phyloP scores from a whole-genome alignment of 805 yeast species.

The Tetrapisispora fleetii region DNA sequence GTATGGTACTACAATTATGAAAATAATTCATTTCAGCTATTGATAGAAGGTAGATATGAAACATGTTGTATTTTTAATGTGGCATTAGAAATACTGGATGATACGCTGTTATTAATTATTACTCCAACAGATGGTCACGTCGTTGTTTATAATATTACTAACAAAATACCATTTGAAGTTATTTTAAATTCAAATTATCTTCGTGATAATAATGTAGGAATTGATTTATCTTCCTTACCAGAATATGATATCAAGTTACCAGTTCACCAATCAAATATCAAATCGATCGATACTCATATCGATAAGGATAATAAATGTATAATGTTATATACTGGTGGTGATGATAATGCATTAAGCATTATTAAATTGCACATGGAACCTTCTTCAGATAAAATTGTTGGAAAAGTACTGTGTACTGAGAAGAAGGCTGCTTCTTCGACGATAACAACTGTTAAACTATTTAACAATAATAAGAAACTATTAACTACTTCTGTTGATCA shows the following conservation, averaged over 20 bases:
- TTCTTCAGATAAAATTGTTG: conserved; percentile 5
- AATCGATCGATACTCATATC: conserved; percentile 38
- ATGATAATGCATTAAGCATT: conserved; percentile 66
- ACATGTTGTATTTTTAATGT: conserved; percentile 71
- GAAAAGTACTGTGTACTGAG: conserved; percentile 29
- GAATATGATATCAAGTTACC: conserved; percentile 30
- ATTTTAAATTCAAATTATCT: conserved; percentile 6
- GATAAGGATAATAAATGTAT: conserved; percentile 8
- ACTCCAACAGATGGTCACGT: conserved; percentile 82
- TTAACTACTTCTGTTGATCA: conserved; percentile 81
- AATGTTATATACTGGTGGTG: conserved; percentile 72
- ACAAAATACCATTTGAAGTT: conserved; percentile 15
- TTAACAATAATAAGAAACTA: conserved; percentile 27
- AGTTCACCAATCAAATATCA: conserved; percentile 81
- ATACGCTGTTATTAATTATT: conserved; percentile 34
- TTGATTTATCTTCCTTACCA: conserved; percentile 5
- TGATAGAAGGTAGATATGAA: conserved; percentile 46
- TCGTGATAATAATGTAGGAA: background rate
- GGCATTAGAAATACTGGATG: conserved; percentile 32
- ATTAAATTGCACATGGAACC: conserved; percentile 29
- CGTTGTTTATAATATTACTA: conserved; percentile 47
- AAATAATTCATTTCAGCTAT: conserved; percentile 32
- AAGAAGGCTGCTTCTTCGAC: conserved; percentile 77
- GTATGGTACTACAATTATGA: conserved; percentile 44
- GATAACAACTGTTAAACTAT: conserved; percentile 50